These are phyloP conservation scores for Ophiostoma pallidulum DNA, from an alignment of 2,329 filamentous ascomycete genomes.

Conservation along the genomic window DNA sequence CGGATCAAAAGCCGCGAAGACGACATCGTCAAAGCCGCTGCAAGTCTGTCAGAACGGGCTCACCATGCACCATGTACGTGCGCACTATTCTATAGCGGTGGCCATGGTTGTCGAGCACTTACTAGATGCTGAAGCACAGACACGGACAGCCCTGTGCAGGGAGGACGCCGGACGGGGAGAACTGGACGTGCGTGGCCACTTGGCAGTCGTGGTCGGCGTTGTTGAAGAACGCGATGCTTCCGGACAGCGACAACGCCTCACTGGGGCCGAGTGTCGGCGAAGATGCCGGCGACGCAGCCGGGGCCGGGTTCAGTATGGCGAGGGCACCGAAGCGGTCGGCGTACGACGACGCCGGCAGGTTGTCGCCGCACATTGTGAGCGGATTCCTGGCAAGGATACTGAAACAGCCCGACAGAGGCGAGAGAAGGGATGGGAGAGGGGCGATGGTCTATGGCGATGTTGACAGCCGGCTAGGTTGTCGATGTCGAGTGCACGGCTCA, in stretches of 20 bases:
- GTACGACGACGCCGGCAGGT: slow-evolving; percentile 10
- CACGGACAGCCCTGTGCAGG: neutral
- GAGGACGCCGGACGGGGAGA: slow-evolving; percentile 4
- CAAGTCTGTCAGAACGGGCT: no score
- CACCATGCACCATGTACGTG: no score
- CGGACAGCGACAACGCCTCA: neutral
- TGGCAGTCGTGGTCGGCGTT: slow-evolving; percentile 11
- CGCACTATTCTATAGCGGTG: no score
- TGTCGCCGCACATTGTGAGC: slow-evolving; percentile 15
- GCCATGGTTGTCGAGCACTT: neutral
- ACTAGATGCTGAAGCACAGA: slow-evolving; percentile 14
- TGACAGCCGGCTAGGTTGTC: no score
- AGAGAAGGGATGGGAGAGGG: no score
- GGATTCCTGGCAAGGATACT: no score
- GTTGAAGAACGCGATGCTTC: slow-evolving; percentile 16
- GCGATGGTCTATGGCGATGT: no score
- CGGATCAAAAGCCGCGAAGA: neutral
- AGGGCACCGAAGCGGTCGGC: slow-evolving; percentile 14
- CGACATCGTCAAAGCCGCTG: slow-evolving; percentile 13
- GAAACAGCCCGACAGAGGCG: no score
- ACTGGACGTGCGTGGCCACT: slow-evolving; percentile 16
- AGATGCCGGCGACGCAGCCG: neutral
- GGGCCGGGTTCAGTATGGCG: slow-evolving; percentile 10
- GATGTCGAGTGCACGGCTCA: no score
- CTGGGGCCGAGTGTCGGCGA: neutral